These are phyloP conservation scores for Elongisporangium undulatum DNA, from an alignment of 352 stramenopile genomes.

Conservation along the genomic window DNA sequence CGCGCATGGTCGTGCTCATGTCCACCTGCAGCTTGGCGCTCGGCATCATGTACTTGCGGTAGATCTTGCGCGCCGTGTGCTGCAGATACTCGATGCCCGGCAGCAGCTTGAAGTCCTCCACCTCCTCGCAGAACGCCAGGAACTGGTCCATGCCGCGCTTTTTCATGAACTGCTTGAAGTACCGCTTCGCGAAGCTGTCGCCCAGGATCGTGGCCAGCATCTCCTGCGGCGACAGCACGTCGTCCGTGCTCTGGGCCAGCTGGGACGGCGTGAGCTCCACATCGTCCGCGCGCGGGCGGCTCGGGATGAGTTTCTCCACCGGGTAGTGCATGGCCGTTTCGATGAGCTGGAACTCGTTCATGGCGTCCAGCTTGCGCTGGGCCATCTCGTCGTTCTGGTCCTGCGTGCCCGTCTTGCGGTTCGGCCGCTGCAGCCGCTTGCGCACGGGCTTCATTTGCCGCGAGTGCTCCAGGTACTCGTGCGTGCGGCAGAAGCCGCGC, in stretches of 20 bases:
- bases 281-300: constrained; percentile 13
- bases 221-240: constrained; percentile 42
- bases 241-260: constrained; percentile 16
- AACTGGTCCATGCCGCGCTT: constrained; percentile 57
- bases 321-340: constrained; percentile 68
- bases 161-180: constrained; percentile 74
- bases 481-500: constrained; percentile 58
- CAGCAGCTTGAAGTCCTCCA: constrained; percentile 76
- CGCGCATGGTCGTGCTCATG: constrained; percentile 77
- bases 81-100: constrained; percentile 82
- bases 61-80: constrained; percentile 84
- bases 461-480: constrained; percentile 69
- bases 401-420: constrained; percentile 21
- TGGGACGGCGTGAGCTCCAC: constrained; percentile 5
- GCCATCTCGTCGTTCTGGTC: constrained; percentile 6
- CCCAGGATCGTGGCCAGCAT: constrained; percentile 39
- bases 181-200: constrained; percentile 65
- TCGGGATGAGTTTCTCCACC: constrained; percentile 66
- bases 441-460: constrained; percentile 24
- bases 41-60: constrained; percentile 79
- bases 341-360: constrained; percentile 73
- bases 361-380: constrained; percentile 47
- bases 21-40: constrained; percentile 76
- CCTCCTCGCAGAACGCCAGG: constrained; percentile 71
- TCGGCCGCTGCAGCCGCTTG: constrained; percentile 6